Conservation (phyloP, 352 stramenopile genomes). For the Globisporangium orthogonon region DNA sequence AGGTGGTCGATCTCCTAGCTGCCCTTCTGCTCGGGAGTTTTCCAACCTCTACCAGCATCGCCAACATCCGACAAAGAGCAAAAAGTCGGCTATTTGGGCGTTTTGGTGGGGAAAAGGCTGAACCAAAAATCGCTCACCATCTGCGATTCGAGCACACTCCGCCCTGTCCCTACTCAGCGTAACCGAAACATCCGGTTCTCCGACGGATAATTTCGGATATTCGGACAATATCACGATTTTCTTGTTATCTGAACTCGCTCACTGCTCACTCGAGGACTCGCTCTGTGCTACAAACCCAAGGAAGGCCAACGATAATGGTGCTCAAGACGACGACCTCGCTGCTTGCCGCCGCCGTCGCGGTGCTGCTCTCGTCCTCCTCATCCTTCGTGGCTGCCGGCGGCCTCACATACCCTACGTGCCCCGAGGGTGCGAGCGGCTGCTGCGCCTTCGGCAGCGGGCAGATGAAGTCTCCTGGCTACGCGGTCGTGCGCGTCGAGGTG, state of each 20-base stretch:
- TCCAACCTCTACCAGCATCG: too few relatives aligned
- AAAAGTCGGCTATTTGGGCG: not conserved
- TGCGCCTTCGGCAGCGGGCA: constrained; percentile 41
- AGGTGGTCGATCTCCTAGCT: too few relatives aligned
- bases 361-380: constrained; percentile 20
- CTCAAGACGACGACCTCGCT: constrained; percentile 8
- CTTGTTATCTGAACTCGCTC: not conserved
- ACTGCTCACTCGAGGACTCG: not conserved
- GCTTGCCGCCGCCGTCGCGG: constrained; percentile 22
- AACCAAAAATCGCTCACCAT: not conserved
- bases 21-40: too few relatives aligned
- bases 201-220: not conserved
- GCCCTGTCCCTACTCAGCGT: not conserved
- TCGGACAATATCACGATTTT: too few relatives aligned
- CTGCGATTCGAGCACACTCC: not conserved
- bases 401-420: constrained; percentile 54
- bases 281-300: not conserved
- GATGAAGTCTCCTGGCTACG: constrained; percentile 60
- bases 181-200: not conserved
- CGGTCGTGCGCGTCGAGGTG: constrained; percentile 35
- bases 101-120: not conserved
- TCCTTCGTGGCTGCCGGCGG: constrained; percentile 8
- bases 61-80: too few relatives aligned
- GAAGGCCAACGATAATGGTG: not conserved
- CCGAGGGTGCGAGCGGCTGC: constrained; percentile 31